Evolutionary conservation across 78 protist species (phyloP).

Genomic region (Guillardia theta): DNA sequence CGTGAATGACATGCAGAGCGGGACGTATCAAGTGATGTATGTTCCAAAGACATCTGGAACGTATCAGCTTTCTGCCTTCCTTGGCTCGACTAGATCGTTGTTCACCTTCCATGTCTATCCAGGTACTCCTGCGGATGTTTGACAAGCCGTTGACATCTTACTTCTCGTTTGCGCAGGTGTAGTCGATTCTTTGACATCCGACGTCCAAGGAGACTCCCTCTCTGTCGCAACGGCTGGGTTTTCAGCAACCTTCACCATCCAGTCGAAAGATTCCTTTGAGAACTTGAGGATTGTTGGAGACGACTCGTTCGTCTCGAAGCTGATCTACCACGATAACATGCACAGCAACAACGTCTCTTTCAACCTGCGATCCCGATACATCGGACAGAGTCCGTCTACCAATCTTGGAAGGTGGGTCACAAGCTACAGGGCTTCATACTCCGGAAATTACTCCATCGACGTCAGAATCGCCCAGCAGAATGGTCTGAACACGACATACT

Average conservation of each 20-base stretch:
- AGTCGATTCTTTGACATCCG: background rate
- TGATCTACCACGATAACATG: too few relatives aligned
- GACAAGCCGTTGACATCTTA: too few relatives aligned
- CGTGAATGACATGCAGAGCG: background rate
- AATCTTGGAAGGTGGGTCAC: background rate
- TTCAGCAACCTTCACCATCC: conserved; percentile 21
- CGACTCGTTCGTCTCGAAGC: background rate
- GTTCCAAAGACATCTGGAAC: background rate
- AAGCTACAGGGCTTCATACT: background rate
- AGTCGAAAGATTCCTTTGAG: background rate
- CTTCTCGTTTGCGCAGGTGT: too few relatives aligned
- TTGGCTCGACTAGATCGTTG: too few relatives aligned
- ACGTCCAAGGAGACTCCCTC: background rate
- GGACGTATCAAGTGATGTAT: background rate
- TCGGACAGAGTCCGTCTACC: background rate
- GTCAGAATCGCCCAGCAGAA: background rate
- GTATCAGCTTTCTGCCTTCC: too few relatives aligned
- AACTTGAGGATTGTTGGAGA: background rate
- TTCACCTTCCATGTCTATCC: too few relatives aligned
- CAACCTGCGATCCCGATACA: background rate
- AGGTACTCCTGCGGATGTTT: too few relatives aligned
- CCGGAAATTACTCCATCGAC: background rate
- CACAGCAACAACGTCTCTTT: too few relatives aligned
- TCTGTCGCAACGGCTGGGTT: background rate
- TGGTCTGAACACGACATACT: background rate